A percentile compares a stretch with the other conserved stretches of the same genome.
Evolutionary conservation across 2,329 filamentous ascomycete species (phyloP).

Genomic region (Ophiognomonia clavigignenti-juglandacearum): DNA sequence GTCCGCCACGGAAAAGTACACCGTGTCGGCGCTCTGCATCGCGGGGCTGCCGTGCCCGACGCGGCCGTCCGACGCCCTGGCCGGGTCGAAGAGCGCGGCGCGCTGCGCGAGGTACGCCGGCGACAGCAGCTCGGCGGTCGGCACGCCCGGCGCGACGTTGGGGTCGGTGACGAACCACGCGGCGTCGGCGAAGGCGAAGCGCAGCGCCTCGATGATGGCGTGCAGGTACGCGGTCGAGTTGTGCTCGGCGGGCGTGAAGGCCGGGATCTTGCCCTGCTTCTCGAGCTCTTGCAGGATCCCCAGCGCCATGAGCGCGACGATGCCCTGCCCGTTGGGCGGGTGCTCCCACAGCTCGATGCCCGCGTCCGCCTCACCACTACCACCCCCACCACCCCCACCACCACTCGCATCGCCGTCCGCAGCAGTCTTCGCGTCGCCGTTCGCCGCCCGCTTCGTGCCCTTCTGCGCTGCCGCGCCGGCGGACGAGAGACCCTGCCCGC

Average conservation of each 20-base stretch:
- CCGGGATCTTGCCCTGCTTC: slow-evolving; percentile 66
- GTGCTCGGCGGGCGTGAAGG: slow-evolving; percentile 66
- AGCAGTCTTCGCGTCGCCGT: slow-evolving; percentile 34
- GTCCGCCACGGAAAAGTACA: slow-evolving; percentile 88
- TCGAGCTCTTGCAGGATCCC: slow-evolving; percentile 88
- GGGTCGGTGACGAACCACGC: slow-evolving; percentile 90
- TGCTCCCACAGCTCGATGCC: slow-evolving; percentile 91
- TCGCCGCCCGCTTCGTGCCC: slow-evolving; percentile 18
- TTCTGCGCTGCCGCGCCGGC: slow-evolving; percentile 16
- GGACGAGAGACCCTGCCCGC: slow-evolving; percentile 48
- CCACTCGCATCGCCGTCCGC: slow-evolving; percentile 11
- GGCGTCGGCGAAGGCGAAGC: slow-evolving; percentile 85
- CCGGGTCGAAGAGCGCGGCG: slow-evolving; percentile 51
- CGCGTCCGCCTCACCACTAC: slow-evolving; percentile 19
- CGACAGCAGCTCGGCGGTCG: slow-evolving; percentile 64
- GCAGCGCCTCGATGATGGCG: slow-evolving; percentile 79
- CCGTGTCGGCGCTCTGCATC: slow-evolving; percentile 82
- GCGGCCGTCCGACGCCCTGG: slow-evolving; percentile 60
- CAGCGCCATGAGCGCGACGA: slow-evolving; percentile 89
- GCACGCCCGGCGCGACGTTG: slow-evolving; percentile 59
- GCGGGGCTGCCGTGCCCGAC: slow-evolving; percentile 73
- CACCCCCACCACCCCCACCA: slow-evolving; percentile 1
- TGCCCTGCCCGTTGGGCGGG: slow-evolving; percentile 92
- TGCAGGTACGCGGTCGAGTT: slow-evolving; percentile 81
- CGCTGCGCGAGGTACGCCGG: slow-evolving; percentile 71